phyloP scores from a whole-genome alignment of 2,329 filamentous ascomycete genomes.

The Fonsecaea multimorphosa region DNA sequence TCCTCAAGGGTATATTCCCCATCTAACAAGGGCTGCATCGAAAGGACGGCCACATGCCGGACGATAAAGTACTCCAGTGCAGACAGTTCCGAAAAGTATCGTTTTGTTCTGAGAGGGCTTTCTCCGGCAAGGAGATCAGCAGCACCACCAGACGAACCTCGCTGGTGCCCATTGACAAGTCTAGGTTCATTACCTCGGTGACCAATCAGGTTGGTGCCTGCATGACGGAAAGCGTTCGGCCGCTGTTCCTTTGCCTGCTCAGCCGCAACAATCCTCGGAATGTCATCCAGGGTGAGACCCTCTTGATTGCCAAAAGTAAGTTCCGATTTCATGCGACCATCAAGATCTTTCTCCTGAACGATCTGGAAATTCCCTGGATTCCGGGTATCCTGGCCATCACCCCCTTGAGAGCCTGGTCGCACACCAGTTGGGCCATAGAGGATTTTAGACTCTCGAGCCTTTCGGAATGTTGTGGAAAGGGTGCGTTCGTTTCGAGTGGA shows the following conservation, averaged over 20 bases:
- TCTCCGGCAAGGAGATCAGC: slow-evolving; percentile 57
- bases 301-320: slow-evolving; percentile 89
- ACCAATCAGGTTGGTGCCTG: slow-evolving; percentile 71
- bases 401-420: slow-evolving; percentile 74
- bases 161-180: slow-evolving; percentile 72
- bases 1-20: slow-evolving; percentile 93
- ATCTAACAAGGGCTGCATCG: slow-evolving; percentile 91
- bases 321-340: slow-evolving; percentile 73
- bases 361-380: slow-evolving; percentile 66
- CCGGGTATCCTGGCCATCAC: slow-evolving; percentile 59
- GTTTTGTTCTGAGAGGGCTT: slow-evolving; percentile 67
- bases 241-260: slow-evolving; percentile 92
- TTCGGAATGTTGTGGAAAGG: slow-evolving; percentile 88
- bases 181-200: slow-evolving; percentile 61
- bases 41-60: slow-evolving; percentile 89
- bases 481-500: slow-evolving; percentile 95
- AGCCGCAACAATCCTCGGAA: slow-evolving; percentile 91
- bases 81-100: slow-evolving; percentile 95
- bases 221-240: slow-evolving; percentile 77
- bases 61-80: slow-evolving; percentile 97
- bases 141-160: slow-evolving; percentile 66
- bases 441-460: slow-evolving; percentile 86
- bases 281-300: slow-evolving; percentile 91
- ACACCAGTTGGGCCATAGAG: slow-evolving; percentile 84
- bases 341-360: slow-evolving; percentile 75